These are phyloP conservation scores for Colletotrichum eremochloae DNA, from an alignment of 2,329 filamentous ascomycete species.

Conservation along the genomic window DNA sequence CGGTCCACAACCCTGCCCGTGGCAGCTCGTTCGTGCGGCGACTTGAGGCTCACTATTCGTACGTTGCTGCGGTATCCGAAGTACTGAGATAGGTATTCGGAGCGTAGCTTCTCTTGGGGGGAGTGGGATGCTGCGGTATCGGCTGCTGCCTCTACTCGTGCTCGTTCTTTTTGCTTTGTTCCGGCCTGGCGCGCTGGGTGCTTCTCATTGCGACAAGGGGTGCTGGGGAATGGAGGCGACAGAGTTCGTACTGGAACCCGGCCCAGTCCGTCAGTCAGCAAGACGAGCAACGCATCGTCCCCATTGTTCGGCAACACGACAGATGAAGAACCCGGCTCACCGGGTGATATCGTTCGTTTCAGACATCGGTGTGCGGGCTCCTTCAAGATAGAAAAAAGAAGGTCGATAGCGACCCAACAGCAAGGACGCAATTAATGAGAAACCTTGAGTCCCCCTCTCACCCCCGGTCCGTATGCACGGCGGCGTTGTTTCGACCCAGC, in stretches of 20 bases:
- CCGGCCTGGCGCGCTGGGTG: neutral
- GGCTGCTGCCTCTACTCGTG: neutral
- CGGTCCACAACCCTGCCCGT: neutral
- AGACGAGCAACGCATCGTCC: neutral
- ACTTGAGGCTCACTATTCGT: neutral
- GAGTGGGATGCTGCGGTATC: no score
- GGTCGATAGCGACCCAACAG: neutral
- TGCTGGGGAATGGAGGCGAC: neutral
- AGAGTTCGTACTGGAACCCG: neutral
- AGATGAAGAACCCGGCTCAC: constrained; percentile 22
- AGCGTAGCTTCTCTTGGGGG: no score
- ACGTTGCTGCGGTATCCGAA: neutral
- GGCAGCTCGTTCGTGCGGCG: constrained; percentile 10
- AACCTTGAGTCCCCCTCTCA: neutral
- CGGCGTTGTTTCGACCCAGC: constrained; percentile 19
- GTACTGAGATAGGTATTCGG: no score
- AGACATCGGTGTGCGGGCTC: constrained; percentile 32
- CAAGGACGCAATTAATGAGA: constrained; percentile 11
- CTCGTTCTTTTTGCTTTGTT: no score
- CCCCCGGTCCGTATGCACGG: constrained; percentile 9
- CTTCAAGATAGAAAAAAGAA: neutral
- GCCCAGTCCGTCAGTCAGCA: neutral
- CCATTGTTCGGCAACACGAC: neutral
- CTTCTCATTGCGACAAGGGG: neutral
- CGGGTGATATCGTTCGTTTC: constrained; percentile 41